Conservation (phyloP, 2,329 filamentous ascomycete genomes). For the Mycosphaerelloides madeirae region DNA sequence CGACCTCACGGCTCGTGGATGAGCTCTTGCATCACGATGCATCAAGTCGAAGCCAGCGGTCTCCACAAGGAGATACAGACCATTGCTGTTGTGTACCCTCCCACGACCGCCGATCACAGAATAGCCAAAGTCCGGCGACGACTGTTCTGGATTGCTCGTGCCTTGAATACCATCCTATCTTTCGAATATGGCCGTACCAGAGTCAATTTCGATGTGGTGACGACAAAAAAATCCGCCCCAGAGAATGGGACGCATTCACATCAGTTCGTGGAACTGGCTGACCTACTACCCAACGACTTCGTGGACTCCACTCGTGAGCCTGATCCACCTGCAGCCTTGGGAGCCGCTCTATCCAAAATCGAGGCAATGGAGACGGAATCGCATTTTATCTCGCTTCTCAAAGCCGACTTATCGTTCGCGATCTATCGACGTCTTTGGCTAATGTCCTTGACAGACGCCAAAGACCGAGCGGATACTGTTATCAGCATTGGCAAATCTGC, state of each 20-base stretch:
- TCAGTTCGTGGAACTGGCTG: slow-evolving; percentile 31
- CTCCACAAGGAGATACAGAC: slow-evolving; percentile 42
- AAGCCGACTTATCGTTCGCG: slow-evolving; percentile 50
- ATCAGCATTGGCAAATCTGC: slow-evolving; percentile 34
- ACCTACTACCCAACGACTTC: slow-evolving; percentile 32
- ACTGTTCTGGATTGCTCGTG: slow-evolving; percentile 49
- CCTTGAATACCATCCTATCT: slow-evolving; percentile 56
- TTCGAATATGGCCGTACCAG: slow-evolving; percentile 55
- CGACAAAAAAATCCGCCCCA: slow-evolving; percentile 31
- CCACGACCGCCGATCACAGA: slow-evolving; percentile 28
- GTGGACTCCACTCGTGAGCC: slow-evolving; percentile 32
- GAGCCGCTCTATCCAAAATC: slow-evolving; percentile 29
- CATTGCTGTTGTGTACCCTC: slow-evolving; percentile 32
- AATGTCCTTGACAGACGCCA: slow-evolving; percentile 35
- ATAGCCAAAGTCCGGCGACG: slow-evolving; percentile 28
- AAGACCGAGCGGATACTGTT: slow-evolving; percentile 35
- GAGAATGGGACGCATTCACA: slow-evolving; percentile 27
- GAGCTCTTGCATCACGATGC: slow-evolving; percentile 55
- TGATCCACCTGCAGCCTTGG: slow-evolving; percentile 32
- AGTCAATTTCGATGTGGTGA: slow-evolving; percentile 47
- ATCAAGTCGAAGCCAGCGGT: slow-evolving; percentile 52
- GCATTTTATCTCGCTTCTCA: slow-evolving; percentile 44
- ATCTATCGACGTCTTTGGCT: slow-evolving; percentile 41
- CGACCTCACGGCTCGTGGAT: slow-evolving; percentile 54
- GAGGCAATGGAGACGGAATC: slow-evolving; percentile 31